These are phyloP conservation scores for Taphrina flavorubra DNA, from an alignment of 1,139 yeast genomes.

Conservation along the genomic window DNA sequence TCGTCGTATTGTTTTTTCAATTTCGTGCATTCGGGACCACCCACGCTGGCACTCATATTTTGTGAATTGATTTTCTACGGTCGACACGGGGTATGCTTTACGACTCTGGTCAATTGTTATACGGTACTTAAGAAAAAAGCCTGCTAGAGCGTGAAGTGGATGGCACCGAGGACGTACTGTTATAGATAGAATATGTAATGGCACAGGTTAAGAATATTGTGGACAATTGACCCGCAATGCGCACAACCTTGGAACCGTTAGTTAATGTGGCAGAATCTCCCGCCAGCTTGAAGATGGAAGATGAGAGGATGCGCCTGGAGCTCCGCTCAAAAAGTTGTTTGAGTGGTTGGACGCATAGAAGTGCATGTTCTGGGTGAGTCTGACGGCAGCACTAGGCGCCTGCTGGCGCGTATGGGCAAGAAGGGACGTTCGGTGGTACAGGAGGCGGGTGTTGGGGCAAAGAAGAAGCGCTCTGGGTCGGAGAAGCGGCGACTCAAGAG, in stretches of 20 bases:
- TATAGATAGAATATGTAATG: too few relatives aligned
- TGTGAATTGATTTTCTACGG: background rate
- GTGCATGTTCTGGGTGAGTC: background rate
- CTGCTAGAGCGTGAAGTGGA: background rate
- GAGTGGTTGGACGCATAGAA: background rate
- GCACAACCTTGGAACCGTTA: background rate
- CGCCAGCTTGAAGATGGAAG: background rate
- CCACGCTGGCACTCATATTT: slow-evolving; percentile 41
- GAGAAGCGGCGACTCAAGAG: slow-evolving; percentile 13
- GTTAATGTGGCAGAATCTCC: background rate
- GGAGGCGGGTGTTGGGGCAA: background rate
- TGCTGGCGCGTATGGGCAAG: slow-evolving; percentile 14
- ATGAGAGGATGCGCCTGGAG: background rate
- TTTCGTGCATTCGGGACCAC: slow-evolving; percentile 42
- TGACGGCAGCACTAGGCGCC: background rate
- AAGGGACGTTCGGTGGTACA: background rate
- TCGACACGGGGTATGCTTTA: too few relatives aligned
- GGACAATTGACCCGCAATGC: background rate
- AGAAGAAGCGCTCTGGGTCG: slow-evolving; percentile 11
- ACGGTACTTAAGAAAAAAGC: too few relatives aligned
- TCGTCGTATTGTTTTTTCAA: slow-evolving; percentile 43
- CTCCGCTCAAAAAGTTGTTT: slow-evolving; percentile 18
- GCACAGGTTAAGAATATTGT: background rate
- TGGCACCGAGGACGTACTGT: background rate
- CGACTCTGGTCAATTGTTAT: too few relatives aligned